Percentiles rank a stretch among this genome's conserved stretches.
Conservation (phyloP, 2,329 filamentous ascomycete genomes). For the Rutstroemia sp. region DNA sequence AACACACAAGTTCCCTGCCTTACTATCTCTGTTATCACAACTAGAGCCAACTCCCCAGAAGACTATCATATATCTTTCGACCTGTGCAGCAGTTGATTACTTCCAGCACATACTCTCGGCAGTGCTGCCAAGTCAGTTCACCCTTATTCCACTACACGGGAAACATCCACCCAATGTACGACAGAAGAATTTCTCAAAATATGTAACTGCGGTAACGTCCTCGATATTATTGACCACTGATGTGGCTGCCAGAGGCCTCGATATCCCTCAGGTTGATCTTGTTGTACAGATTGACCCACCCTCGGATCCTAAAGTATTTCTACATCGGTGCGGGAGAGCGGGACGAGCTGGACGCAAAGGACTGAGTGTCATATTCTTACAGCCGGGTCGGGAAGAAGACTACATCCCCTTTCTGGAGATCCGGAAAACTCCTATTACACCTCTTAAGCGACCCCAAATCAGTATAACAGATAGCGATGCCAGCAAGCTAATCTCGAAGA, state of each 20-base stretch:
- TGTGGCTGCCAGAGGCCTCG: slow-evolving; percentile 80
- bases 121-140: slow-evolving; percentile 61
- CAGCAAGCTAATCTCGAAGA: slow-evolving; percentile 44
- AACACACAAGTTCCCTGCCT: slow-evolving; percentile 70
- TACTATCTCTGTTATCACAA: slow-evolving; percentile 61
- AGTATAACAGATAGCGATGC: slow-evolving; percentile 55
- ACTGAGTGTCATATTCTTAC: slow-evolving; percentile 77
- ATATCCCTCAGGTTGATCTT: slow-evolving; percentile 86
- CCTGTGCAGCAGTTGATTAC: slow-evolving; percentile 92
- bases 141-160: slow-evolving; percentile 77
- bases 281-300: slow-evolving; percentile 83
- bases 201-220: slow-evolving; percentile 66
- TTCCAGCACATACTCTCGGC: slow-evolving; percentile 73
- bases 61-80: slow-evolving; percentile 86
- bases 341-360: slow-evolving; percentile 84
- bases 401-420: slow-evolving; percentile 83
- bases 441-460: slow-evolving; percentile 50
- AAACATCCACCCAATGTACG: slow-evolving; percentile 86
- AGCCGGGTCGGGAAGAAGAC: slow-evolving; percentile 79
- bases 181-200: slow-evolving; percentile 78
- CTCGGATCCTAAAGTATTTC: slow-evolving; percentile 87
- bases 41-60: slow-evolving; percentile 72
- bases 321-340: slow-evolving; percentile 85
- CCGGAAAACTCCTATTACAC: slow-evolving; percentile 74
- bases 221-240: slow-evolving; percentile 87